These are phyloP conservation scores for Tanacetum coccineum DNA, from an alignment of 129 eudicot genomes.

Conservation along the genomic window DNA sequence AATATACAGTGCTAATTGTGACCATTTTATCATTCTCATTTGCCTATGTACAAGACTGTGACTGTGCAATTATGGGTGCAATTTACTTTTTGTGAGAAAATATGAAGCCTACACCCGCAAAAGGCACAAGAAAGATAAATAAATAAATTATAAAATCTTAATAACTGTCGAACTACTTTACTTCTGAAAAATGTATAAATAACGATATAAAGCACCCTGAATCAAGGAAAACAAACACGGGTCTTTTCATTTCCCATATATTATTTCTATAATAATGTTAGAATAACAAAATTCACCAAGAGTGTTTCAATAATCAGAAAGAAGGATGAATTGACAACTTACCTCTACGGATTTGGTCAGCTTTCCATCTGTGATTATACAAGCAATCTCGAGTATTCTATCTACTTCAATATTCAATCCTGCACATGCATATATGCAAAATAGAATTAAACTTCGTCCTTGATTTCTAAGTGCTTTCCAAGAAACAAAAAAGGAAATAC, in stretches of 20 bases:
- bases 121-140: too few relatives aligned
- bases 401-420: conserved; percentile 83
- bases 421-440: conserved; percentile 29
- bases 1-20: neutral
- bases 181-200: neutral
- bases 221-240: conserved; percentile 3
- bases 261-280: neutral
- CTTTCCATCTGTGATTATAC: conserved; percentile 87
- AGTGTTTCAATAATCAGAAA: conserved; percentile 10
- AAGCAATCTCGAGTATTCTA: conserved; percentile 93
- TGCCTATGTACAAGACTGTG: too few relatives aligned
- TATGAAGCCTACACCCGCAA: too few relatives aligned
- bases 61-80: too few relatives aligned
- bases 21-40: too few relatives aligned
- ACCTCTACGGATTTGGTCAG: conserved; percentile 80
- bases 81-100: too few relatives aligned
- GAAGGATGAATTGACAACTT: conserved; percentile 6
- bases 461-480: neutral
- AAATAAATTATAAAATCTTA: neutral
- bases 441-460: conserved; percentile 14
- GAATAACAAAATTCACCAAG: conserved; percentile 12
- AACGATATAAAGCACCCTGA: neutral
- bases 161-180: neutral
- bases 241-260: neutral
- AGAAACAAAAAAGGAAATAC: conserved; percentile 26